phyloP scores from a whole-genome alignment of 345 rosid genomes.

The Eucalyptus regnans region DNA sequence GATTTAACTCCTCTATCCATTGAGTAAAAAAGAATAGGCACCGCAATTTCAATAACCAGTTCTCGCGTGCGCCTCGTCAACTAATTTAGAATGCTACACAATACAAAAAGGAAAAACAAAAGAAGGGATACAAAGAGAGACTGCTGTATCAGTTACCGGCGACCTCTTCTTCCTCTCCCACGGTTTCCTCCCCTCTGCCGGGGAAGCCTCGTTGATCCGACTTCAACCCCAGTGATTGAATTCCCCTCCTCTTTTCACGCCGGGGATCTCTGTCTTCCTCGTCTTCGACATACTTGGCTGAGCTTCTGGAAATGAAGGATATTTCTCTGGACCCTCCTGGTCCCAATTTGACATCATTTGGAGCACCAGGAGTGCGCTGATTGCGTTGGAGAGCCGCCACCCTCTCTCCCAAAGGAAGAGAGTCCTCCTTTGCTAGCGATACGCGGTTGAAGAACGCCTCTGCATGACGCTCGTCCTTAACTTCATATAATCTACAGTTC shows the following conservation, averaged over 20 bases:
- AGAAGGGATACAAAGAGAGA: background rate
- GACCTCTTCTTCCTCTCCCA: conserved; percentile 25
- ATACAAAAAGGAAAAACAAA: background rate
- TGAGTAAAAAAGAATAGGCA: background rate
- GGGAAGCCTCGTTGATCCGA: conserved; percentile 24
- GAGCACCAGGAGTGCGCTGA: conserved; percentile 11
- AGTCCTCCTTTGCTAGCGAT: conserved; percentile 66
- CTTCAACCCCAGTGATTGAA: conserved; percentile 69
- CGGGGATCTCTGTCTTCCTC: conserved; percentile 23
- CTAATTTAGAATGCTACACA: background rate
- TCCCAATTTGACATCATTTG: conserved; percentile 55
- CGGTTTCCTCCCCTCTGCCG: conserved; percentile 28
- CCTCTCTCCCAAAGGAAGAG: conserved; percentile 77
- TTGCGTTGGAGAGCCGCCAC: conserved; percentile 43
- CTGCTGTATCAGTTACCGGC: background rate
- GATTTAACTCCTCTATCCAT: background rate
- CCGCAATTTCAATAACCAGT: background rate
- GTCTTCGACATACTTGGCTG: conserved; percentile 51
- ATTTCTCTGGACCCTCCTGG: conserved; percentile 89
- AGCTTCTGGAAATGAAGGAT: conserved; percentile 57
- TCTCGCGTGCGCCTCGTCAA: background rate
- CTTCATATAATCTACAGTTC: conserved; percentile 53
- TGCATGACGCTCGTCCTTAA: conserved; percentile 81
- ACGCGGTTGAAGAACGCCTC: conserved; percentile 53
- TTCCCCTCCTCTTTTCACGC: conserved; percentile 54